These are phyloP conservation scores for Pseudogymnoascus sp. DNA, from an alignment of 2,329 filamentous ascomycete species.

Conservation along the genomic window DNA sequence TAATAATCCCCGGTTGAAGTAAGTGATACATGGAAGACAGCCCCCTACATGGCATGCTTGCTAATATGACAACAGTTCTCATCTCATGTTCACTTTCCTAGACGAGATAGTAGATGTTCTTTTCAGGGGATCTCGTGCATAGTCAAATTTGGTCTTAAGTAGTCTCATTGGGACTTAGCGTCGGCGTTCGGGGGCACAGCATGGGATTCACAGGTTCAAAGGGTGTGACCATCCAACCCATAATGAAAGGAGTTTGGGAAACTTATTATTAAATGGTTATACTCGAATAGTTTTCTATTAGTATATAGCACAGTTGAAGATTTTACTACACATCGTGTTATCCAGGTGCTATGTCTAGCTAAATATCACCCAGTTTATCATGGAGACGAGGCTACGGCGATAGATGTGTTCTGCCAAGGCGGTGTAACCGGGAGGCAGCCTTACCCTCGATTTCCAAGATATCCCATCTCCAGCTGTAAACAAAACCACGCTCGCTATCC, in stretches of 20 bases:
- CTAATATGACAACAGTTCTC: slow-evolving; percentile 21
- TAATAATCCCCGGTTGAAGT: slow-evolving; percentile 89
- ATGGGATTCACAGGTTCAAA: neutral
- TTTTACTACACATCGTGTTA: neutral
- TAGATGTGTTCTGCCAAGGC: neutral
- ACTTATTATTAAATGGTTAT: slow-evolving; percentile 1
- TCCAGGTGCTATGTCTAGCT: no score
- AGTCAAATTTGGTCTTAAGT: slow-evolving; percentile 12
- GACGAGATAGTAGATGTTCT: slow-evolving; percentile 30
- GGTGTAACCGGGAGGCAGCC: slow-evolving; percentile 2
- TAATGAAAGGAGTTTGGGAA: neutral
- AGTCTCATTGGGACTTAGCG: slow-evolving; percentile 17
- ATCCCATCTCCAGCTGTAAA: neutral
- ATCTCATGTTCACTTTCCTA: slow-evolving; percentile 29
- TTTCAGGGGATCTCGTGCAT: slow-evolving; percentile 24
- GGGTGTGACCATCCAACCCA: neutral
- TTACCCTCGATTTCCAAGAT: slow-evolving; percentile 7
- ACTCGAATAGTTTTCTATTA: neutral
- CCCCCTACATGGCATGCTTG: slow-evolving; percentile 8
- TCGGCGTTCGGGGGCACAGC: slow-evolving; percentile 20
- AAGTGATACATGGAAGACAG: slow-evolving; percentile 32
- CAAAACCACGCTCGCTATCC: neutral
- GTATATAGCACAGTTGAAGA: slow-evolving; percentile 3
- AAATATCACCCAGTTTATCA: neutral
- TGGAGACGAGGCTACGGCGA: neutral